Conservation (phyloP, 768 basidiomycete species). For the Russula sp. region DNA sequence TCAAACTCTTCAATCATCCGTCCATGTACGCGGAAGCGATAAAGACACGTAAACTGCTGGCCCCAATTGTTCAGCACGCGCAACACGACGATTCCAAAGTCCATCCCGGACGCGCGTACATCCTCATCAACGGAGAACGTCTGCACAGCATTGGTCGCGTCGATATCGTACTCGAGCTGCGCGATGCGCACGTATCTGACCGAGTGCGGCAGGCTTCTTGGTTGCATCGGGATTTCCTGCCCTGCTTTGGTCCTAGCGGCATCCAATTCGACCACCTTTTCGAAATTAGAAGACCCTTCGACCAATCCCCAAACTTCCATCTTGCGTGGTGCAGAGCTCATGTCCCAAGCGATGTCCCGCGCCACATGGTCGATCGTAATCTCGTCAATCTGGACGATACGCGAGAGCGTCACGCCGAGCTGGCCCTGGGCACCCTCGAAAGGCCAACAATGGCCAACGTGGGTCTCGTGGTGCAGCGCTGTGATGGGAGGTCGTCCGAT, state of each 20-base stretch:
- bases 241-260: slow-evolving; percentile 35
- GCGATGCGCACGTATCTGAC: slow-evolving; percentile 44
- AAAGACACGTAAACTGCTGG: slow-evolving; percentile 82
- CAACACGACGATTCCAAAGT: slow-evolving; percentile 83
- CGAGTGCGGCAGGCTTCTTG: slow-evolving; percentile 35
- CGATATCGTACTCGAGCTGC: slow-evolving; percentile 47
- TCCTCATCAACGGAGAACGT: slow-evolving; percentile 52
- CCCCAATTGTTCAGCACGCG: slow-evolving; percentile 88
- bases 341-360: slow-evolving; percentile 75
- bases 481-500: slow-evolving; percentile 81
- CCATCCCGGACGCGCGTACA: slow-evolving; percentile 66
- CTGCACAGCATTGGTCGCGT: slow-evolving; percentile 44
- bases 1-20: slow-evolving; percentile 39
- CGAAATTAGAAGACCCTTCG: slow-evolving; percentile 70
- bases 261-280: slow-evolving; percentile 56
- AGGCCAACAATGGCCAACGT: slow-evolving; percentile 91
- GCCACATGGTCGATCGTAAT: slow-evolving; percentile 89
- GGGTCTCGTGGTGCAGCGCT: slow-evolving; percentile 81
- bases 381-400: slow-evolving; percentile 54
- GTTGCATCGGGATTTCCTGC: slow-evolving; percentile 33
- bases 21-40: slow-evolving; percentile 80
- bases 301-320: slow-evolving; percentile 93
- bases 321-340: slow-evolving; percentile 73
- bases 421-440: slow-evolving; percentile 77
- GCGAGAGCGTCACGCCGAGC: slow-evolving; percentile 75